Evolutionary conservation across 257 asterid genomes (phyloP).

Genomic region (Fraxinus pennsylvanica): DNA sequence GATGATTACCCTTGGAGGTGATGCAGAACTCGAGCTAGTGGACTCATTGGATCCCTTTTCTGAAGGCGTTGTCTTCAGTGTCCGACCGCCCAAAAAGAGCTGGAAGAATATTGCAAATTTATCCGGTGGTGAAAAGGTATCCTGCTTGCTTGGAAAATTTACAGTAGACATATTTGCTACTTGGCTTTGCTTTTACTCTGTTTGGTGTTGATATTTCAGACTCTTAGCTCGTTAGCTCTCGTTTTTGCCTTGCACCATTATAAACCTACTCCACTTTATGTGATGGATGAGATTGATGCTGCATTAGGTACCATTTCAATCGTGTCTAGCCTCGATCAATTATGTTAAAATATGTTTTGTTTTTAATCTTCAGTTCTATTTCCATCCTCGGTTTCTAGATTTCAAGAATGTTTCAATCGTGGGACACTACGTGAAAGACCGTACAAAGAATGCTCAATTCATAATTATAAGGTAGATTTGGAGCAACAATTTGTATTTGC

Average conservation of each 20-base stretch:
- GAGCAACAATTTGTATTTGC: constrained; percentile 2
- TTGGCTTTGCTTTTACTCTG: background rate
- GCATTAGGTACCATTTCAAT: constrained; percentile 61
- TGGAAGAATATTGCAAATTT: constrained; percentile 97
- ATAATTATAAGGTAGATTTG: constrained; percentile 74
- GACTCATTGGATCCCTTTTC: constrained; percentile 99
- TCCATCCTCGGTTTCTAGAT: constrained; percentile 41
- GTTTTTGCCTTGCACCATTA: constrained; percentile 98
- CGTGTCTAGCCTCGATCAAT: background rate
- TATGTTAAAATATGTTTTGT: background rate
- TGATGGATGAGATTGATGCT: constrained; percentile 98
- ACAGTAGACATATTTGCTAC: background rate
- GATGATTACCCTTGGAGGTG: constrained; percentile 99
- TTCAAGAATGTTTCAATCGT: constrained; percentile 97
- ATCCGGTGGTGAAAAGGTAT: constrained; percentile 98
- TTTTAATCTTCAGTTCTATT: background rate
- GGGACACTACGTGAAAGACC: constrained; percentile 98
- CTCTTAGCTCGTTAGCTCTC: constrained; percentile 94
- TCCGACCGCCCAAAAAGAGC: constrained; percentile 98
- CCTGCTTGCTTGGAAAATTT: constrained; percentile 10
- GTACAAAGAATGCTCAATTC: constrained; percentile 98
- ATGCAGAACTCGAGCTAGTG: constrained; percentile 92
- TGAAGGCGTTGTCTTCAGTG: constrained; percentile 97
- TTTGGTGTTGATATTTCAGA: constrained; percentile 49
- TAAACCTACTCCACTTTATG: constrained; percentile 97